Percentiles rank a stretch among this genome's conserved stretches.
These are phyloP conservation scores for Claviceps cyperi DNA, from an alignment of 2,329 filamentous ascomycete genomes.

Conservation along the genomic window DNA sequence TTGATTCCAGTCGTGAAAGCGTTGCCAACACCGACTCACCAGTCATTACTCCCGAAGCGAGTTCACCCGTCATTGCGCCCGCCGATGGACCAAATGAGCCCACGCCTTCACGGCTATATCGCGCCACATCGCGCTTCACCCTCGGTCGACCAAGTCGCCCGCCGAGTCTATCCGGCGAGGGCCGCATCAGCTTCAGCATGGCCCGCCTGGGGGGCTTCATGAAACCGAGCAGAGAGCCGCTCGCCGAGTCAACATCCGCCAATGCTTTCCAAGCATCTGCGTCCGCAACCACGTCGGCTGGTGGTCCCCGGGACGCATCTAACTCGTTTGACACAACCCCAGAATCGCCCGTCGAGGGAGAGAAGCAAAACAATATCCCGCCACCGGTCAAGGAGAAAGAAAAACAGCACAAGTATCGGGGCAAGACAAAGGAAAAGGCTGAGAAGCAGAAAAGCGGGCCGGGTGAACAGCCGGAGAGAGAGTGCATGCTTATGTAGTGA, in stretches of 20 bases:
- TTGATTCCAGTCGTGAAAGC: conserved; percentile 35
- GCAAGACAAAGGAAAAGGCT: conserved; percentile 21
- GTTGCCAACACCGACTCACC: conserved; percentile 34
- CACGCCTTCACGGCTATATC: conserved; percentile 38
- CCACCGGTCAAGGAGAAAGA: conserved; percentile 12
- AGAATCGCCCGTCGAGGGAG: conserved; percentile 12
- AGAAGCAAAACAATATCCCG: conserved; percentile 5
- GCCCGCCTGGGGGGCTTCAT: conserved; percentile 38
- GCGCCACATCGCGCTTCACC: conserved; percentile 42
- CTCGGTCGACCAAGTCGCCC: conserved; percentile 37
- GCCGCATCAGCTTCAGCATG: conserved; percentile 42
- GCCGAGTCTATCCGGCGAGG: conserved; percentile 43
- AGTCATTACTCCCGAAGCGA: conserved; percentile 20
- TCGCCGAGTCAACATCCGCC: conserved; percentile 10
- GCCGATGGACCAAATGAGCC: conserved; percentile 42
- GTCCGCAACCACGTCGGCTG: conserved; percentile 14
- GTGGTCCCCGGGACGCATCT: conserved; percentile 10
- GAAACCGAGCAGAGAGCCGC: conserved; percentile 34
- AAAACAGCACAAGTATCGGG: conserved; percentile 17
- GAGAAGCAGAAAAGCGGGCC: conserved; percentile 19
- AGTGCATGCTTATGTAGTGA: conserved; percentile 32
- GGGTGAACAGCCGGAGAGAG: conserved; percentile 27
- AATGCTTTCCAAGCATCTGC: conserved; percentile 13
- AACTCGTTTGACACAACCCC: conserved; percentile 8
- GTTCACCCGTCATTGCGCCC: conserved; percentile 27